Percentiles rank a stretch among this genome's conserved stretches.
Conservation (phyloP, 768 basidiomycete genomes). For the Russula foetens region DNA sequence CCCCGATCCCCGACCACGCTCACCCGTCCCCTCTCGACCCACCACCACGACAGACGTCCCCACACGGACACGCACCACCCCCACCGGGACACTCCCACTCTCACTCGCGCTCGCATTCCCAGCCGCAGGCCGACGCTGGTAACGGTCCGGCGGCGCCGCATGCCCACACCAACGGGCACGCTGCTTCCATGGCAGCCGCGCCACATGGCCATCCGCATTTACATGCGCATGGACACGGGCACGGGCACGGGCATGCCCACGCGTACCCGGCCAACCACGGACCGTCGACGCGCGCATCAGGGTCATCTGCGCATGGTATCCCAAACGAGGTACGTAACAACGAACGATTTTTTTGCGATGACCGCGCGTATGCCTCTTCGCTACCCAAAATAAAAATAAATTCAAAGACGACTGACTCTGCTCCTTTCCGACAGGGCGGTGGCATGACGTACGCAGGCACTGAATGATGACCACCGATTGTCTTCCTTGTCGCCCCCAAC, state of each 20-base stretch:
- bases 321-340: not conserved
- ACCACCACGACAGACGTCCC: too few species aligned
- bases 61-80: too few species aligned
- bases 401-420: not conserved
- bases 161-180: constrained; percentile 1
- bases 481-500: not conserved
- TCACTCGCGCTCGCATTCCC: too few species aligned
- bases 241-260: not conserved
- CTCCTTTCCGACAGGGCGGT: not conserved
- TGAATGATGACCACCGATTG: not conserved
- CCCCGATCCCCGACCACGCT: too few species aligned
- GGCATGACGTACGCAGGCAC: not conserved
- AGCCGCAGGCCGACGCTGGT: too few species aligned
- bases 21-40: not conserved
- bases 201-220: not conserved
- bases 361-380: too few species aligned
- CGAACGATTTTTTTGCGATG: not conserved
- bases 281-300: not conserved
- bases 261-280: not conserved
- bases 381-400: not conserved
- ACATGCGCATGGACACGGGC: too few species aligned
- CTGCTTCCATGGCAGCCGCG: not conserved
- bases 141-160: too few species aligned
- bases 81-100: too few species aligned
- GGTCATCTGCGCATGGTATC: not conserved